Evolutionary conservation across 2,329 filamentous ascomycete species (phyloP).

Genomic region (Colletotrichum spaethianum): DNA sequence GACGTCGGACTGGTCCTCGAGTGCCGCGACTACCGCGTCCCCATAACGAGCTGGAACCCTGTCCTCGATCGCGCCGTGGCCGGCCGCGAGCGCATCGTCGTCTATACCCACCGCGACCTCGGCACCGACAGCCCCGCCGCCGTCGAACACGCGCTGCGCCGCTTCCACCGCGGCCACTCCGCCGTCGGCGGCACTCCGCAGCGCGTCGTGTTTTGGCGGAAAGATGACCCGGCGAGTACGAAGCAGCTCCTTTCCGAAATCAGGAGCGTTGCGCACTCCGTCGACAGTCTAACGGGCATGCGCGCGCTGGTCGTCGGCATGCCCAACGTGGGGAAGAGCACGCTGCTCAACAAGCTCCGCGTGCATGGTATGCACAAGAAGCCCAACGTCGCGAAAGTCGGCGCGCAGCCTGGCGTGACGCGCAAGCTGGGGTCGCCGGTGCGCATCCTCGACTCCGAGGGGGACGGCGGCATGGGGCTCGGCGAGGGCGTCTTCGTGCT

Average conservation of each 20-base stretch:
- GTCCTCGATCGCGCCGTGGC: constrained; percentile 85
- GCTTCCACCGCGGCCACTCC: constrained; percentile 48
- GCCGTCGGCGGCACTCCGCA: constrained; percentile 36
- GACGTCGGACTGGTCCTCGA: constrained; percentile 92
- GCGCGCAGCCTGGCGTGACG: constrained; percentile 90
- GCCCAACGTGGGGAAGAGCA: constrained; percentile 98
- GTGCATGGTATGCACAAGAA: constrained; percentile 71
- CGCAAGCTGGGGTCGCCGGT: constrained; percentile 87
- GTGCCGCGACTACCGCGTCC: constrained; percentile 93
- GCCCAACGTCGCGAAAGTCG: constrained; percentile 83
- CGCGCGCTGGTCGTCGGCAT: constrained; percentile 93
- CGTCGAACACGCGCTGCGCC: constrained; percentile 47
- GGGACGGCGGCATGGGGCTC: constrained; percentile 43
- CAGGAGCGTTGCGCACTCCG: constrained; percentile 48
- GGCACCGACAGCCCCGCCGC: constrained; percentile 57
- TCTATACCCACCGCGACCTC: constrained; percentile 93
- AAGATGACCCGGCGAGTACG: constrained; percentile 52
- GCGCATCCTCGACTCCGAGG: constrained; percentile 71
- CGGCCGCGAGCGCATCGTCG: constrained; percentile 81
- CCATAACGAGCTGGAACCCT: constrained; percentile 90
- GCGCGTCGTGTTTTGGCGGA: constrained; percentile 61
- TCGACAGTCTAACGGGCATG: constrained; percentile 80
- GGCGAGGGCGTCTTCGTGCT: constrained; percentile 83
- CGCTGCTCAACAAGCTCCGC: constrained; percentile 90
- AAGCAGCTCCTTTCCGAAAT: constrained; percentile 56